Conservation (phyloP, 2,329 filamentous ascomycete species). For the Trichophyton verrucosum region DNA sequence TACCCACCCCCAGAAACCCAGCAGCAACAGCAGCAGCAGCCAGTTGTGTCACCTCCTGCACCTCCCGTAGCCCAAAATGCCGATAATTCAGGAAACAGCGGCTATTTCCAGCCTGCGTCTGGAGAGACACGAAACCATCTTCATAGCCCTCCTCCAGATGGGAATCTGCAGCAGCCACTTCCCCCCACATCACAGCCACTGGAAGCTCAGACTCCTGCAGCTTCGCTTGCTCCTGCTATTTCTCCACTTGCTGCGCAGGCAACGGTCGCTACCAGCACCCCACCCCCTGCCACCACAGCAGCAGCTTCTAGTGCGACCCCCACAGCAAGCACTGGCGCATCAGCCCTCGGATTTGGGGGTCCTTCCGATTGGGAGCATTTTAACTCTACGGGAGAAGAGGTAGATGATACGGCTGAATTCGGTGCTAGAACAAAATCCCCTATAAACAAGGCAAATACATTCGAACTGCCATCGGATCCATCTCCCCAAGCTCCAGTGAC, state of each 20-base stretch:
- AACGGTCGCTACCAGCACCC: conserved; percentile 4
- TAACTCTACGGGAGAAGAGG: conserved; percentile 22
- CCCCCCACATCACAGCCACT: conserved; percentile 11
- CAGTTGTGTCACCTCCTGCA: not conserved
- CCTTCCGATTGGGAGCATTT: conserved; percentile 40
- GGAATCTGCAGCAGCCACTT: conserved; percentile 10
- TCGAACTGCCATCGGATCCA: not conserved
- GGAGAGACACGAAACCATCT: conserved; percentile 1
- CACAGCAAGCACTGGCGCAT: conserved; percentile 11
- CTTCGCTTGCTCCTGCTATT: conserved; percentile 16
- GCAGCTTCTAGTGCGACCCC: not conserved
- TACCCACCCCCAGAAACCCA: not conserved
- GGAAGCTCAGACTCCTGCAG: conserved; percentile 12
- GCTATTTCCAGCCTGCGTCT: not conserved
- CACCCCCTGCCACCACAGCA: conserved; percentile 5
- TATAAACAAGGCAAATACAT: not conserved
- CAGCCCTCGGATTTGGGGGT: conserved; percentile 30
- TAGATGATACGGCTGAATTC: conserved; percentile 24
- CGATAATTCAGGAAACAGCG: not conserved
- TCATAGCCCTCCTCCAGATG: conserved; percentile 9
- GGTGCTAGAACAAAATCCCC: not conserved
- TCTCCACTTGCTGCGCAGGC: conserved; percentile 8
- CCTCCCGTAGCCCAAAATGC: conserved; percentile 6
- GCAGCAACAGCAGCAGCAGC: not conserved
- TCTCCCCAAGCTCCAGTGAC: not conserved